A percentile compares a stretch with the other conserved stretches of the same genome.
These are phyloP conservation scores for Pythium apleroticum DNA, from an alignment of 352 stramenopile species.

Conservation along the genomic window DNA sequence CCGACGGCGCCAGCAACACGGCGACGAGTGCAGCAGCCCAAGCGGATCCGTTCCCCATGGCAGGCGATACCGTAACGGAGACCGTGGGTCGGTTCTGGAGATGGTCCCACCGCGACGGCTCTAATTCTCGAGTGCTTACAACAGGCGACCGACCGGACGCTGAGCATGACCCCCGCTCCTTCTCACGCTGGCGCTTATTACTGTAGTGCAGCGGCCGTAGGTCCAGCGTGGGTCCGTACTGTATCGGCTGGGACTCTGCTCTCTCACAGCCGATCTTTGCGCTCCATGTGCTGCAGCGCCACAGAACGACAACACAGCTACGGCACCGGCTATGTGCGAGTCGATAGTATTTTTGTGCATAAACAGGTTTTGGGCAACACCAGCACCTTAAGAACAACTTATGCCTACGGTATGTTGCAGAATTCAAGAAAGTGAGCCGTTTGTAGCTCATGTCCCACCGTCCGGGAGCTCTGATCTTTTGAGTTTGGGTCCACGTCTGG, in stretches of 20 bases:
- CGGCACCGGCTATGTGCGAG: neutral
- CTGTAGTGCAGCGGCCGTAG: neutral
- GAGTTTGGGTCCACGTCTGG: conserved; percentile 29
- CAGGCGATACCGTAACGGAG: neutral
- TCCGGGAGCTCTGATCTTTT: neutral
- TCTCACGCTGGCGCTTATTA: neutral
- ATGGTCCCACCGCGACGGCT: neutral
- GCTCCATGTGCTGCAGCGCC: neutral
- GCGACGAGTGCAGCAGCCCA: neutral
- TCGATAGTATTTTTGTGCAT: neutral
- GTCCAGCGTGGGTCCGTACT: neutral
- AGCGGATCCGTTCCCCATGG: neutral
- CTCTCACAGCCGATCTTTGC: neutral
- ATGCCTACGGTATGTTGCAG: neutral
- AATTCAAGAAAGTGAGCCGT: neutral
- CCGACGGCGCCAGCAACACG: neutral
- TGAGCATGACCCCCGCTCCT: neutral
- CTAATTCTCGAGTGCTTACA: neutral
- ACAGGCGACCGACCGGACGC: neutral
- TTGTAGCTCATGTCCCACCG: neutral
- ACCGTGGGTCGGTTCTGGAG: neutral
- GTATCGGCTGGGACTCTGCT: too few relatives aligned
- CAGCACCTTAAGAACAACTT: neutral
- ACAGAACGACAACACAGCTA: neutral
- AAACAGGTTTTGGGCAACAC: neutral